Evolutionary conservation across 176 grass and related monocot genomes (phyloP), one percentile per base, ranked within the genome.

Genomic region (Dendrocalamus sinicus): DNA sequence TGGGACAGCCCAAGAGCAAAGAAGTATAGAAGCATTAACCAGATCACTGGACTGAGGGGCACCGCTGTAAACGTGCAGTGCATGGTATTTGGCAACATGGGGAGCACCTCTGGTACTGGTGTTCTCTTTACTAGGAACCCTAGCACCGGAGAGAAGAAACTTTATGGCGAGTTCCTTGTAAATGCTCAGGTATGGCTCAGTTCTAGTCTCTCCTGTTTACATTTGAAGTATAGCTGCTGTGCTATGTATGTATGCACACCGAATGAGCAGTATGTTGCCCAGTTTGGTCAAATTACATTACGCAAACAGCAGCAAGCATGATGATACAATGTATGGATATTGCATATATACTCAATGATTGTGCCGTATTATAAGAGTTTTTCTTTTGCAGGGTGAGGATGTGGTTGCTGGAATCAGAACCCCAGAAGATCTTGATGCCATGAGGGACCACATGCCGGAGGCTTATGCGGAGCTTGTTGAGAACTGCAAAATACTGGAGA

Each of bases 1-100:
- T 99, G 97, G 97, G 97, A 99, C 50, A 99, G 97, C n/a, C 67
- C 90, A 0, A 90, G 97, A 20, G 97, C 97, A 0, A 99, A 86
- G 1, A 99, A 99, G 87, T 99, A 96, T 73, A 88, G 97, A 83
- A 93, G 87, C 89, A 99, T 99, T 16, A 99, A 99, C 77, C 77
- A 91, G 82, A 99, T 99, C 86, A 96, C 84, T 3, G 92, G 94
- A 41, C 84, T 99, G 16, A 85, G 44, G 65, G 97, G 97, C 45
- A 99, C 97, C 10, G 97, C 97, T 9, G 97, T 99, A 7, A 99
- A 99, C 77, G 92, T 99, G 48, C 97, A 99, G 87, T 91, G 73
- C 79, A 99, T 99, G 97, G 97, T 99, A 79, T 99, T 94, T 64
- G 97, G 97, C 23, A 99, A 99, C 92, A 99, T 99, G 97, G 97